Evolutionary conservation across 352 stramenopile genomes (phyloP).

Genomic region (Aphanomyces astaci): DNA sequence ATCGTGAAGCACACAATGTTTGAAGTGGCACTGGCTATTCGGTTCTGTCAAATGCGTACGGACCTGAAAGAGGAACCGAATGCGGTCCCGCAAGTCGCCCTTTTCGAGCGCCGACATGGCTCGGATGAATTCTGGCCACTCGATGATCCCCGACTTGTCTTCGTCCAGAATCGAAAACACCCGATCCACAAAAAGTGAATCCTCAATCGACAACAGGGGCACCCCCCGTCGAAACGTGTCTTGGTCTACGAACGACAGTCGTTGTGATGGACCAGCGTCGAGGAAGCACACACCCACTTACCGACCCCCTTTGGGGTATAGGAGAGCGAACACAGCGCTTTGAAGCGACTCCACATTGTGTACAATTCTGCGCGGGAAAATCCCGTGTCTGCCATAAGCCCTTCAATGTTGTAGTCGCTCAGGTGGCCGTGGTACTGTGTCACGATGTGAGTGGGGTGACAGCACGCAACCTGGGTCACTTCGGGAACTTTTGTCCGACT

Average conservation of each 20-base stretch:
- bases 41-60: neutral
- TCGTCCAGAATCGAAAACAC: constrained; percentile 59
- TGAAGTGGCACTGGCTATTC: neutral
- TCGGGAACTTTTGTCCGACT: too few species aligned
- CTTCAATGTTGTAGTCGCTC: constrained; percentile 42
- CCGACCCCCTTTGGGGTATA: constrained; percentile 34
- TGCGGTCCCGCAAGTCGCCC: constrained; percentile 38
- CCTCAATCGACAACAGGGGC: constrained; percentile 51
- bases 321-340: constrained; percentile 56
- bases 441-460: constrained; percentile 31
- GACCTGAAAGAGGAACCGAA: constrained; percentile 55
- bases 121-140: constrained; percentile 68
- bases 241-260: constrained; percentile 32
- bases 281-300: too few species aligned
- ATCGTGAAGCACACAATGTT: neutral
- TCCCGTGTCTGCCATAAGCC: constrained; percentile 39
- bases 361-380: constrained; percentile 59
- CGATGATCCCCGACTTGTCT: constrained; percentile 49
- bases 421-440: constrained; percentile 48
- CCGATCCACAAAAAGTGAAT: constrained; percentile 66
- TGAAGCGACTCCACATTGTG: constrained; percentile 60
- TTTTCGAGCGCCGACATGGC: constrained; percentile 61
- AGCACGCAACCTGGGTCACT: constrained; percentile 26
- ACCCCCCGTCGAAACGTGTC: constrained; percentile 55
- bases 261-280: neutral